Evolutionary conservation across 2,329 filamentous ascomycete species (phyloP).

Genomic region (Rhytidhysteron rufulum): DNA sequence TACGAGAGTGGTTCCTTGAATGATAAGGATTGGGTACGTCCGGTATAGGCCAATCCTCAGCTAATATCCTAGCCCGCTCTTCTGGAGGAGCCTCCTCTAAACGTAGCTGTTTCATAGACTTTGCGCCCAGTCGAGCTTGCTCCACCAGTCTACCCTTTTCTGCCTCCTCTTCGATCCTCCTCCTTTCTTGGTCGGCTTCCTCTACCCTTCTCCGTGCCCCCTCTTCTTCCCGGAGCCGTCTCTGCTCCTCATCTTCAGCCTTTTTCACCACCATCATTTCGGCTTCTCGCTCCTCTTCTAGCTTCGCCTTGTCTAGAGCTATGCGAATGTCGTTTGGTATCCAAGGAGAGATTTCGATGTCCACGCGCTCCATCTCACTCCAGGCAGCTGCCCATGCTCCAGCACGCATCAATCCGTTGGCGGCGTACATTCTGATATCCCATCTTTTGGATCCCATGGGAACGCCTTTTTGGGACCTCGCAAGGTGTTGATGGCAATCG

Average conservation of each 20-base stretch:
- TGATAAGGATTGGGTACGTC: not conserved
- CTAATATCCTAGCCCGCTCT: constrained; percentile 12
- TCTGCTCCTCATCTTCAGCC: constrained; percentile 20
- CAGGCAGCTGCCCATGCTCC: constrained; percentile 92
- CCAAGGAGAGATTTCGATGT: constrained; percentile 82
- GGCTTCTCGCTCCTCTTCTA: constrained; percentile 36
- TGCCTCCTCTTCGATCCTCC: constrained; percentile 17
- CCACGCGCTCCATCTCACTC: constrained; percentile 98
- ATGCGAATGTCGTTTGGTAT: constrained; percentile 57
- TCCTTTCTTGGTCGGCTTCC: constrained; percentile 27
- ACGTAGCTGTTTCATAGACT: constrained; percentile 24
- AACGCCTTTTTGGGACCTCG: constrained; percentile 30
- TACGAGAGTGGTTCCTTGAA: constrained; percentile 9
- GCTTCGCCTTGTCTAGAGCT: constrained; percentile 53
- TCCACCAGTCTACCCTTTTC: constrained; percentile 24
- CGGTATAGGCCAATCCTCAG: not conserved
- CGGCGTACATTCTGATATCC: constrained; percentile 85
- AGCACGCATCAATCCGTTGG: constrained; percentile 88
- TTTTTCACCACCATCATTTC: constrained; percentile 25
- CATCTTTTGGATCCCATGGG: constrained; percentile 54
- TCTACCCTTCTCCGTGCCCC: constrained; percentile 11
- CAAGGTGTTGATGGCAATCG: constrained; percentile 44
- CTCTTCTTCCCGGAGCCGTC: constrained; percentile 12
- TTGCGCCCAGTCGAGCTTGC: constrained; percentile 24
- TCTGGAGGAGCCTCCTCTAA: constrained; percentile 22